Conservation (phyloP, 2,329 filamentous ascomycete species). For the Diplocarpon mali region DNA sequence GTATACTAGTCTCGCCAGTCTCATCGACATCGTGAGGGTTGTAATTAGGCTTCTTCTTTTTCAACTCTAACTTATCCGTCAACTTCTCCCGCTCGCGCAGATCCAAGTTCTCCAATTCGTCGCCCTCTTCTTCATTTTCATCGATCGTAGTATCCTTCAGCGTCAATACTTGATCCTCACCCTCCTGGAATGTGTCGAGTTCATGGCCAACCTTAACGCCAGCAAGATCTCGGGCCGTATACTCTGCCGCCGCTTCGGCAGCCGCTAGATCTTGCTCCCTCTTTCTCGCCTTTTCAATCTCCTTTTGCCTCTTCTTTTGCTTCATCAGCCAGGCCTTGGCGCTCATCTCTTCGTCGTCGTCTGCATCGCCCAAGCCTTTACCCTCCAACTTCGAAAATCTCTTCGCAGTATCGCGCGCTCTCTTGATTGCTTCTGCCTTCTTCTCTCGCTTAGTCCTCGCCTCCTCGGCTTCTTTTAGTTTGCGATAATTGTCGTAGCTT, state of each 20-base stretch:
- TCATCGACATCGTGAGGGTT: slow-evolving; percentile 67
- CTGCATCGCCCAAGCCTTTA: slow-evolving; percentile 68
- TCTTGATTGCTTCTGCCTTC: slow-evolving; percentile 73
- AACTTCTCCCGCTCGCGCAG: slow-evolving; percentile 63
- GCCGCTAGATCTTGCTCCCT: slow-evolving; percentile 68
- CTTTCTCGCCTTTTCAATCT: slow-evolving; percentile 67
- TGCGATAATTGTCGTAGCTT: slow-evolving; percentile 61
- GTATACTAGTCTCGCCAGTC: slow-evolving; percentile 52
- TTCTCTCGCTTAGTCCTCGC: slow-evolving; percentile 71
- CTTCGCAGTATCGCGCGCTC: slow-evolving; percentile 73
- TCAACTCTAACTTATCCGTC: slow-evolving; percentile 66
- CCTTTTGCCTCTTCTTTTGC: slow-evolving; percentile 89
- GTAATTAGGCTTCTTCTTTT: slow-evolving; percentile 84
- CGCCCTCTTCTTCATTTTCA: slow-evolving; percentile 73
- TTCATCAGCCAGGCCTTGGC: slow-evolving; percentile 79
- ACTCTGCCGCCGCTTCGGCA: slow-evolving; percentile 61
- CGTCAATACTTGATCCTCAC: slow-evolving; percentile 79
- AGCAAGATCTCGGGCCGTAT: slow-evolving; percentile 75
- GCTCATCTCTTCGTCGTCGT: slow-evolving; percentile 55
- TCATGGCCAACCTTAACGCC: slow-evolving; percentile 91
- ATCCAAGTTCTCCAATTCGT: slow-evolving; percentile 74
- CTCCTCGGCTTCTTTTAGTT: slow-evolving; percentile 56
- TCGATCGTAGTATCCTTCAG: slow-evolving; percentile 88
- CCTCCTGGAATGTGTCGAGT: slow-evolving; percentile 67
- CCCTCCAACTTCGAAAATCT: slow-evolving; percentile 68